phyloP scores from a whole-genome alignment of 108 stramenopile genomes.

The Nitzschia putrida region DNA sequence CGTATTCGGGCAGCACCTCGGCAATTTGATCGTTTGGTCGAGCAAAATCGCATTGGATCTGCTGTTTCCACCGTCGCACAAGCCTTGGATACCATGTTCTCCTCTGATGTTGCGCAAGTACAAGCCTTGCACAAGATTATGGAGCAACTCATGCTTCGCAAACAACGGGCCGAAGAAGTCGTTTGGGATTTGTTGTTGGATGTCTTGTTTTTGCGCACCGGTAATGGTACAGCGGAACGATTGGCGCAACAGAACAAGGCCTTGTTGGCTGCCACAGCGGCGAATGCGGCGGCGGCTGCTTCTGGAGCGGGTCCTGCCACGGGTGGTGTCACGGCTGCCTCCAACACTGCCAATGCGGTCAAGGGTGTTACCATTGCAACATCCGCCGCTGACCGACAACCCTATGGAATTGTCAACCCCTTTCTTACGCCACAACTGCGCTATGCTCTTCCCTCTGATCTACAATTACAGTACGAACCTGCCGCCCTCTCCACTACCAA shows the following conservation, averaged over 20 bases:
- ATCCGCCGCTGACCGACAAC: neutral
- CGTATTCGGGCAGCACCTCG: constrained; percentile 79
- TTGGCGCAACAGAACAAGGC: neutral
- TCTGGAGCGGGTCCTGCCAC: neutral
- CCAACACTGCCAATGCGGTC: too few relatives aligned
- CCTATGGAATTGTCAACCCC: constrained; percentile 38
- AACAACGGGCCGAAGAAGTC: constrained; percentile 84
- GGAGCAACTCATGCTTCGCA: constrained; percentile 82
- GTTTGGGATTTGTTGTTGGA: constrained; percentile 77
- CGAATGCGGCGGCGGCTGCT: neutral
- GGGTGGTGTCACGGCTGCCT: neutral
- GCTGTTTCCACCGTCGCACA: constrained; percentile 63
- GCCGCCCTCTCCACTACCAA: neutral
- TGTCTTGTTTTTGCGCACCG: constrained; percentile 73
- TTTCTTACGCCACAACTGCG: constrained; percentile 33
- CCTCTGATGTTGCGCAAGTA: constrained; percentile 67
- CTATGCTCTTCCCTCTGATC: constrained; percentile 36
- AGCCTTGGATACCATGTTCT: constrained; percentile 77
- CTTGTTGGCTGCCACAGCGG: neutral
- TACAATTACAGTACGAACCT: constrained; percentile 36
- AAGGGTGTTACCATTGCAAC: constrained; percentile 2
- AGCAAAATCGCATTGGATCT: constrained; percentile 67
- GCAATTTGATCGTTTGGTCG: constrained; percentile 60
- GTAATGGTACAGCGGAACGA: constrained; percentile 40
- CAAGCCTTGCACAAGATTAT: constrained; percentile 76